Conservation (phyloP, 2,329 filamentous ascomycete species). For the Trichoderma sp. region DNA sequence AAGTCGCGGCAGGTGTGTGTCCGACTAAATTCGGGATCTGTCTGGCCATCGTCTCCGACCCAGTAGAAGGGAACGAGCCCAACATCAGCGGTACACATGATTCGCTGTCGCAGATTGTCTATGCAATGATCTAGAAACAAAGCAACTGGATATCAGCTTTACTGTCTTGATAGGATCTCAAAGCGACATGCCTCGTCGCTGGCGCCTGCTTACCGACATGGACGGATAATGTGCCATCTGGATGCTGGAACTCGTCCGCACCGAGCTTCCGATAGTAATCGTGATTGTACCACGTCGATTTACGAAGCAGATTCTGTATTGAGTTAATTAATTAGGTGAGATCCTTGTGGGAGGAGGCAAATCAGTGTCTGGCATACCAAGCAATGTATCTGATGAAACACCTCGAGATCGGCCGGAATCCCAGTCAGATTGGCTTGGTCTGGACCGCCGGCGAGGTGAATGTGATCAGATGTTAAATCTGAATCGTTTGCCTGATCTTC, state of each 20-base stretch:
- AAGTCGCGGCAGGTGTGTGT: slow-evolving; percentile 1
- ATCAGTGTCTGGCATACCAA: neutral
- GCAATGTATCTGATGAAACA: slow-evolving; percentile 3
- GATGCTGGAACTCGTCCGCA: neutral
- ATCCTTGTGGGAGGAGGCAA: neutral
- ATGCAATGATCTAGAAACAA: neutral
- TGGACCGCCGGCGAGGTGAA: neutral
- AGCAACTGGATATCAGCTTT: neutral
- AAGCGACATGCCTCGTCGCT: neutral
- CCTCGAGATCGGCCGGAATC: neutral
- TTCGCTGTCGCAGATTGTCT: neutral
- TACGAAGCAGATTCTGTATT: neutral
- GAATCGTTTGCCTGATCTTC: neutral
- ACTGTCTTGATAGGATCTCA: neutral
- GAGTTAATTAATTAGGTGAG: neutral
- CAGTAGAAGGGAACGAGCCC: neutral
- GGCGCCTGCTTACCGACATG: neutral
- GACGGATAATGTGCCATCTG: neutral
- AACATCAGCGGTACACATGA: slow-evolving; percentile 1
- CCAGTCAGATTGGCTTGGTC: neutral
- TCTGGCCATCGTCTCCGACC: neutral
- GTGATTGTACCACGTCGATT: neutral
- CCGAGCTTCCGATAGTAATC: slow-evolving; percentile 5
- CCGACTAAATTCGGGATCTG: neutral
- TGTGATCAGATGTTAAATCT: neutral